Percentiles rank a stretch among this genome's conserved stretches.
Evolutionary conservation across 768 basidiomycete genomes (phyloP).

Genomic region (Leccinum longicurvipes): DNA sequence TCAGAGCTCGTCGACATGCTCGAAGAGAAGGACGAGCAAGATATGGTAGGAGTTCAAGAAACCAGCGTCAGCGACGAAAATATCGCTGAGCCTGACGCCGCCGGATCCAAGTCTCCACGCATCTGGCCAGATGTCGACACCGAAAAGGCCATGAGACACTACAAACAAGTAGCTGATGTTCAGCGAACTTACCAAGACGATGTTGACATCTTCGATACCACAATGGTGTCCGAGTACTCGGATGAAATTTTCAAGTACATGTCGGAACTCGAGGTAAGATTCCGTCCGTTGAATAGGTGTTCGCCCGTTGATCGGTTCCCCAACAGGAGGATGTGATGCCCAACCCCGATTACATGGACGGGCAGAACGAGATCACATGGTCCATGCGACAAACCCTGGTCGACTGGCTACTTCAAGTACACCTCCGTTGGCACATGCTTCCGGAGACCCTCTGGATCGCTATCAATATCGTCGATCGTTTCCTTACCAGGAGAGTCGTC

Average conservation of each 20-base stretch:
- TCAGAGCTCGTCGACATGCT: conserved; percentile 38
- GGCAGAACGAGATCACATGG: conserved; percentile 91
- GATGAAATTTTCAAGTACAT: conserved; percentile 98
- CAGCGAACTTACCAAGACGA: conserved; percentile 66
- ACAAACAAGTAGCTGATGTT: conserved; percentile 63
- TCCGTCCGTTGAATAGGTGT: neutral
- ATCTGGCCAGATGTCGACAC: conserved; percentile 77
- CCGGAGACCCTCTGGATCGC: conserved; percentile 99
- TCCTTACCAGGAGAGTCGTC: conserved; percentile 84
- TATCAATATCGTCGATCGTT: conserved; percentile 93
- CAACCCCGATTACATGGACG: conserved; percentile 88
- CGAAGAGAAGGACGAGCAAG: conserved; percentile 57
- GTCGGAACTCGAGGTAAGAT: conserved; percentile 82
- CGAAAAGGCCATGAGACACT: conserved; percentile 53
- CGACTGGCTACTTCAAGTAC: conserved; percentile 98
- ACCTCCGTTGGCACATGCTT: conserved; percentile 97
- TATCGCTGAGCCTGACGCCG: conserved; percentile 33
- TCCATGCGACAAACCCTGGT: conserved; percentile 93
- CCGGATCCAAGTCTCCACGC: conserved; percentile 43
- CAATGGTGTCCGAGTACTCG: conserved; percentile 98
- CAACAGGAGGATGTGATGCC: conserved; percentile 83
- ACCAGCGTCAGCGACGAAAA: conserved; percentile 47
- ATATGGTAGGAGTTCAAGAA: conserved; percentile 53
- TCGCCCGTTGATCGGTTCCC: conserved; percentile 20
- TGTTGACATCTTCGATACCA: conserved; percentile 66